Base-by-base conservation (phyloP, 192 early-diverging fungal species). In the Kappamyces sp. region DNA sequence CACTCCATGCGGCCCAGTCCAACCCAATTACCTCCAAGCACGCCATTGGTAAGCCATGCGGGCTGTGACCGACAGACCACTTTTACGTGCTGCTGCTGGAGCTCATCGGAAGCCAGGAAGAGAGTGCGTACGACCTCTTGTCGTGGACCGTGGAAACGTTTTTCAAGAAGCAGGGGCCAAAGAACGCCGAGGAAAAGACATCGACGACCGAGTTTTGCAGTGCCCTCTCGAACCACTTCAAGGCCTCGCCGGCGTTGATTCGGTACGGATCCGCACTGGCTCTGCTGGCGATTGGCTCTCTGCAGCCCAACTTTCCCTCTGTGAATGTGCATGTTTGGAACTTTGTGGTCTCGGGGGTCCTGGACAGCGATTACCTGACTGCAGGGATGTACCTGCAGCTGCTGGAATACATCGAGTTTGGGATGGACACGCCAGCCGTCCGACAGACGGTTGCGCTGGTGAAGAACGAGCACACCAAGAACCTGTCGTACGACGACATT, bases 351-450 rank as follows among this genome's bases (percentile, higher is more conserved):
- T 63, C 71, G 37, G 80, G 80, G 4, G 66, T 66, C 2, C 34
- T 82, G 39, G 80, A 83, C 57, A 82, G 73, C 4, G 80, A 83
- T 57, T 73, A 69, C 49, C 59, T 73, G n/a, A 63, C 63, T 31
- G 61, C 72, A 5, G 78, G 70, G 41, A 63, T 83, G 41, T 81
- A 83, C 53, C 58, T 79, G 9, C 32, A 69, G 1, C 40, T 36
- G 3, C 23, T 23, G 23, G 23, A 23, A 23, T 12, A 9, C 60
- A 9, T 61, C 31, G 39, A 58, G 9, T 9, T 15, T 52, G 41
- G 51, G 9, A 42, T 51, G 15, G 33, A 47, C 38, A 40, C 60
- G 34, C 37, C 40, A 7, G 41, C 55, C 15, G 32, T 69, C 7
- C 60, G 66, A 46, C 53, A 69, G 15, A 15, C 71, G 62, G 55